Percentiles rank a stretch among this genome's conserved stretches.
Evolutionary conservation across 441 rosid species (phyloP).

Genomic region (Euphorbia schlechtendalii): DNA sequence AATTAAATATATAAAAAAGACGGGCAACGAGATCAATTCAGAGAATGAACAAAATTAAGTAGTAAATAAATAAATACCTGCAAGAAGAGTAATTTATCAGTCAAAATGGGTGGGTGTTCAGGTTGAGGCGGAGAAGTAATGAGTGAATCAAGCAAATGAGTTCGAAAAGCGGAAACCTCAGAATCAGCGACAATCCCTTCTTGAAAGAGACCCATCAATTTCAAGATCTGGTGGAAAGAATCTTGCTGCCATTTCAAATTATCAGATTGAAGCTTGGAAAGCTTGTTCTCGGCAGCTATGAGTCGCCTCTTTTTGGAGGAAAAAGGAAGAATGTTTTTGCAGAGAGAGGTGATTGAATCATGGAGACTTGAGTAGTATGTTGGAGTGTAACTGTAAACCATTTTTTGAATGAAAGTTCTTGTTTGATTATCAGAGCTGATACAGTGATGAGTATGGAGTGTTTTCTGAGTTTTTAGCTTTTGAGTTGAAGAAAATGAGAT

Average conservation of each 20-base stretch:
- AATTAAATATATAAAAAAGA: too few species aligned
- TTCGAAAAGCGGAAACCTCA: slow-evolving; percentile 49
- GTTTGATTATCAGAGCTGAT: slow-evolving; percentile 21
- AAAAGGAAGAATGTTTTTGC: slow-evolving; percentile 68
- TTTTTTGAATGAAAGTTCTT: too few species aligned
- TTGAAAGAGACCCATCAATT: slow-evolving; percentile 56
- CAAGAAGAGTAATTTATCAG: slow-evolving; percentile 61
- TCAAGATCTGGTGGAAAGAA: slow-evolving; percentile 66
- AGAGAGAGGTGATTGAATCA: slow-evolving; percentile 67
- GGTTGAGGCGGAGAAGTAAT: slow-evolving; percentile 43
- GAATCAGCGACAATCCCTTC: slow-evolving; percentile 52
- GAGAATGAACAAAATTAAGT: not conserved
- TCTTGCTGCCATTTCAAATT: slow-evolving; percentile 83
- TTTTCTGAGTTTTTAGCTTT: not conserved
- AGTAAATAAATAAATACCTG: slow-evolving; percentile 32
- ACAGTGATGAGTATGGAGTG: not conserved
- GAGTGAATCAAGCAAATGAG: slow-evolving; percentile 59
- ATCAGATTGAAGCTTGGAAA: slow-evolving; percentile 56
- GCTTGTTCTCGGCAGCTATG: slow-evolving; percentile 44
- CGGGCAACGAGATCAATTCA: not conserved
- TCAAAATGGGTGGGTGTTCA: slow-evolving; percentile 45
- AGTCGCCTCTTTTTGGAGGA: slow-evolving; percentile 55
- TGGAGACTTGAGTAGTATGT: slow-evolving; percentile 72
- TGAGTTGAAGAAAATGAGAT: not conserved
- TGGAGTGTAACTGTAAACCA: slow-evolving; percentile 64